phyloP scores from a whole-genome alignment of 2,329 filamentous ascomycete species.

The Alternaria brassicae region DNA sequence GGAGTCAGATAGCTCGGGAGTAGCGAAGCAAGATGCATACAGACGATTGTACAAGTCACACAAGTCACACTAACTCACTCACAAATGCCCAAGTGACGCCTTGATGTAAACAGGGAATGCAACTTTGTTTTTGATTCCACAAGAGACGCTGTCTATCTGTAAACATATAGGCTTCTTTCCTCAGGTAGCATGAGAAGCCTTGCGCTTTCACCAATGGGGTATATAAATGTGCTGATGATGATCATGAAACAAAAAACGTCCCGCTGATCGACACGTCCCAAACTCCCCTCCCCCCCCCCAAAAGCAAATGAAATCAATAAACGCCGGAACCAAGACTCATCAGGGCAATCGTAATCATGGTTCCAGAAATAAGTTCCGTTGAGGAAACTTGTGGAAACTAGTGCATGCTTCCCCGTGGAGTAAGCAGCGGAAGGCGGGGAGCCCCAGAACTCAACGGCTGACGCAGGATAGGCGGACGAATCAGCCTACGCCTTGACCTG shows the following conservation, averaged over 20 bases:
- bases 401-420: background rate
- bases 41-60: background rate
- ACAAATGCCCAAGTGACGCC: background rate
- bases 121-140: constrained; percentile 43
- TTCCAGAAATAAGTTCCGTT: background rate
- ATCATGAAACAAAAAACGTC: constrained; percentile 4
- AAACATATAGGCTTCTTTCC: constrained; percentile 28
- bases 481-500: constrained; percentile 33
- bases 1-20: background rate
- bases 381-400: background rate
- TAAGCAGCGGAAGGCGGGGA: constrained; percentile 6
- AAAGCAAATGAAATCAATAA: constrained; percentile 6
- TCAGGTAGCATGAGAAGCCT: constrained; percentile 42
- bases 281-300: no score
- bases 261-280: background rate
- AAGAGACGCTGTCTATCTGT: constrained; percentile 36
- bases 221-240: constrained; percentile 29
- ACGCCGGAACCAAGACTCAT: background rate
- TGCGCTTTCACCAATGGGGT: constrained; percentile 43
- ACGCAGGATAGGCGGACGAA: background rate
- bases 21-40: background rate
- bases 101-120: constrained; percentile 3
- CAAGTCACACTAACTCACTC: constrained; percentile 7
- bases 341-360: background rate
- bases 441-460: background rate